phyloP scores from a whole-genome alignment of 2,329 filamentous ascomycete genomes.

The Xylariaceae sp. region DNA sequence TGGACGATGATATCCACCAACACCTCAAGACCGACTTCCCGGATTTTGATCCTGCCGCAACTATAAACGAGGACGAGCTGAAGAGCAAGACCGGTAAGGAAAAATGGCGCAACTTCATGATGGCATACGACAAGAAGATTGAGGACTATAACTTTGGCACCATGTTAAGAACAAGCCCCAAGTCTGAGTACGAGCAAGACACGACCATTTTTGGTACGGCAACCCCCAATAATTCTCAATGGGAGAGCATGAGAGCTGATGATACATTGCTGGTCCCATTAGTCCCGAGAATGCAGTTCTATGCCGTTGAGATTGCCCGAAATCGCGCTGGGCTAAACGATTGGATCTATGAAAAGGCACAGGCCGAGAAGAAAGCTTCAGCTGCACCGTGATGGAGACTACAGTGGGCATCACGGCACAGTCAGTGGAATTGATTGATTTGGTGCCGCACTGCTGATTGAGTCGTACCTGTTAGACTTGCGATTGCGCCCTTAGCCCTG shows the following conservation, averaged over 20 bases:
- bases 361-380: slow-evolving; percentile 57
- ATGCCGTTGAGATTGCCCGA: slow-evolving; percentile 77
- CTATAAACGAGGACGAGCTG: slow-evolving; percentile 91
- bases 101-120: slow-evolving; percentile 93
- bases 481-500: no score
- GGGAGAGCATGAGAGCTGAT: slow-evolving; percentile 45
- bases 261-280: slow-evolving; percentile 37
- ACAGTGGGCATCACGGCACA: neutral
- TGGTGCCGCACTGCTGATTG: no score
- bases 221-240: slow-evolving; percentile 47
- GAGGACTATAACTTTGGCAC: slow-evolving; percentile 98
- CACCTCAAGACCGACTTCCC: slow-evolving; percentile 89
- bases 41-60: slow-evolving; percentile 82
- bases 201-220: slow-evolving; percentile 85
- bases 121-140: slow-evolving; percentile 90
- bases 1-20: slow-evolving; percentile 92
- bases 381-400: neutral
- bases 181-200: slow-evolving; percentile 83
- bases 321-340: slow-evolving; percentile 92
- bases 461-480: no score
- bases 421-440: no score
- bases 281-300: slow-evolving; percentile 75
- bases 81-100: slow-evolving; percentile 97
- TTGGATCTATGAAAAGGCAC: slow-evolving; percentile 90
- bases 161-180: slow-evolving; percentile 80